These are phyloP conservation scores for Camelina sativa DNA, from an alignment of 345 rosid genomes.

Conservation along the genomic window DNA sequence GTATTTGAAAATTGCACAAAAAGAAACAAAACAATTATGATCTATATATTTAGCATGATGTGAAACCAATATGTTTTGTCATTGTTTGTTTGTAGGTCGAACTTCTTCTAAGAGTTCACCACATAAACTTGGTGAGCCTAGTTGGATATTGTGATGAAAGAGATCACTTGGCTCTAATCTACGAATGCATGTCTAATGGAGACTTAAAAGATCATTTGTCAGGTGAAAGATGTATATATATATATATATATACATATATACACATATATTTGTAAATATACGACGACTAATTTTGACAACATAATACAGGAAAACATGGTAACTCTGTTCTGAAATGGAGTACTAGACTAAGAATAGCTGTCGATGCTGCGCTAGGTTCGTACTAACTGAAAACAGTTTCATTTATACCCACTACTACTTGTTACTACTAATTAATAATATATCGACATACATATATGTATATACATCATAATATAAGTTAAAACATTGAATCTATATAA, in stretches of 20 bases:
- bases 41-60: too few species aligned
- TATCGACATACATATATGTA: too few species aligned
- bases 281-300: background rate
- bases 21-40: background rate
- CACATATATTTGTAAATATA: too few species aligned
- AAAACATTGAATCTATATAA: background rate
- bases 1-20: too few species aligned
- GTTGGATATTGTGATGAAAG: conserved; percentile 49
- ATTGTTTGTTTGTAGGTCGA: conserved; percentile 36
- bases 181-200: conserved; percentile 50
- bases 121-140: conserved; percentile 47
- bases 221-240: background rate
- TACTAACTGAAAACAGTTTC: background rate
- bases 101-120: conserved; percentile 51
- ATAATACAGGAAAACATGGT: conserved; percentile 5
- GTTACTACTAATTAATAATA: too few species aligned
- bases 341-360: conserved; percentile 47
- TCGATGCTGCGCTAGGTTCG: conserved; percentile 40
- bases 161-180: conserved; percentile 44
- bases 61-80: background rate
- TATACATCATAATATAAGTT: background rate
- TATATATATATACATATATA: too few species aligned
- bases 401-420: too few species aligned
- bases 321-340: conserved; percentile 43
- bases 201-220: conserved; percentile 36